These are phyloP conservation scores for Royoungia palumana DNA, from an alignment of 768 basidiomycete species.

Conservation along the genomic window DNA sequence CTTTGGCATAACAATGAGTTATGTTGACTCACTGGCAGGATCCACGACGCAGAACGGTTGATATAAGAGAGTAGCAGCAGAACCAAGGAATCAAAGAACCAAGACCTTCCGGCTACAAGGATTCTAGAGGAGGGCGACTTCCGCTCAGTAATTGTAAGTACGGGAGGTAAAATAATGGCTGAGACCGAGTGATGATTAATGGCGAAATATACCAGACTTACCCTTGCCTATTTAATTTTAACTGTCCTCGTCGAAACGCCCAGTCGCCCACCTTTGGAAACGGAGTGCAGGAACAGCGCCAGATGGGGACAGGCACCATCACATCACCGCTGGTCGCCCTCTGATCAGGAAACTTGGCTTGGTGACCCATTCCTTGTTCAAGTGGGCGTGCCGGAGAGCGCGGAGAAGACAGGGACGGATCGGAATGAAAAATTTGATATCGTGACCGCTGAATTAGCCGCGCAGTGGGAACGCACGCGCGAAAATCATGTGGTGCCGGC, in stretches of 20 bases:
- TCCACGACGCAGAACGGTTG: background rate
- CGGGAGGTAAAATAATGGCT: background rate
- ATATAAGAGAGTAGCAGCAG: background rate
- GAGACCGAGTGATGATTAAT: constrained; percentile 1
- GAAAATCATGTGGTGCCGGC: constrained; percentile 10
- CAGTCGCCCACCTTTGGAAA: constrained; percentile 8
- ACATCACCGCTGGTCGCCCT: constrained; percentile 5
- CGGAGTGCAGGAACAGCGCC: constrained; percentile 2
- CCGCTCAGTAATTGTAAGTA: background rate
- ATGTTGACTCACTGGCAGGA: constrained; percentile 12
- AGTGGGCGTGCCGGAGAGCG: constrained; percentile 3
- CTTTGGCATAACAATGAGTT: too few species aligned
- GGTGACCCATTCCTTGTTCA: background rate
- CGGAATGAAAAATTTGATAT: constrained; percentile 17
- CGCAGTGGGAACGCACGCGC: constrained; percentile 14
- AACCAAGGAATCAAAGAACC: background rate
- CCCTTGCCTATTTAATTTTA: constrained; percentile 15
- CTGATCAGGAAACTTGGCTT: constrained; percentile 3
- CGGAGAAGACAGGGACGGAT: constrained; percentile 8
- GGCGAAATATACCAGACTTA: background rate
- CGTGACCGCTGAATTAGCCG: constrained; percentile 8
- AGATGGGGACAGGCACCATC: constrained; percentile 18
- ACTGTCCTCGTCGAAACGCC: background rate
- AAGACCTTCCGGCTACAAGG: background rate
- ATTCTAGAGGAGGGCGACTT: background rate